Conservation (phyloP, 2,329 filamentous ascomycete species). For the Beauveria brongniartii region DNA sequence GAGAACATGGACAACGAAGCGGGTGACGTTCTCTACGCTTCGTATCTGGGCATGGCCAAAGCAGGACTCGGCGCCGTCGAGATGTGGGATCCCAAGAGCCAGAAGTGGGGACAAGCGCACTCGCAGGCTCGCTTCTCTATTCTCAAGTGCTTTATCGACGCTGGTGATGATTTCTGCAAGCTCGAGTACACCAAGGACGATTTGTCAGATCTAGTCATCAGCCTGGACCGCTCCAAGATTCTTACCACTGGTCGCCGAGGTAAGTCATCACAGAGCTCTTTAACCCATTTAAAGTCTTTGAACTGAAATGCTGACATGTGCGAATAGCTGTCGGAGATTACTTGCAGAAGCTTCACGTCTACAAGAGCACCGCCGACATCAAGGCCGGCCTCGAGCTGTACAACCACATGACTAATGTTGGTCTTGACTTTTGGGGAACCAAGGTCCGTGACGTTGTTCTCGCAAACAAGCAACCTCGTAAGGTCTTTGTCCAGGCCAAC, state of each 20-base stretch:
- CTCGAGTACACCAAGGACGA: constrained; percentile 66
- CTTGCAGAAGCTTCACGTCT: constrained; percentile 85
- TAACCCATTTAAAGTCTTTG: no score
- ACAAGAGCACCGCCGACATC: constrained; percentile 83
- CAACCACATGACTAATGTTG: constrained; percentile 73
- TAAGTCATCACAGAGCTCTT: constrained; percentile 20
- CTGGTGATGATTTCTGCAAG: constrained; percentile 79
- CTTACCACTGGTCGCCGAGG: constrained; percentile 68
- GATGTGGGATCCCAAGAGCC: constrained; percentile 86
- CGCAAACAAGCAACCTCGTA: constrained; percentile 70
- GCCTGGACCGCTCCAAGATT: constrained; percentile 79
- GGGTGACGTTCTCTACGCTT: constrained; percentile 78
- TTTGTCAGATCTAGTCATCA: constrained; percentile 73
- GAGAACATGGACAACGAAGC: constrained; percentile 66
- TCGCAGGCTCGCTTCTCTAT: constrained; percentile 90
- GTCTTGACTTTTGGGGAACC: constrained; percentile 72
- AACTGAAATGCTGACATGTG: constrained; percentile 17
- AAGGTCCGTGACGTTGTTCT: constrained; percentile 71
- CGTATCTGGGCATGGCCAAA: constrained; percentile 89
- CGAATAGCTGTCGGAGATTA: constrained; percentile 67
- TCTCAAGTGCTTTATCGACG: constrained; percentile 73
- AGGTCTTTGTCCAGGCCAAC: constrained; percentile 92
- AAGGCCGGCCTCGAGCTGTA: constrained; percentile 72
- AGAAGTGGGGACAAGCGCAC: constrained; percentile 89
- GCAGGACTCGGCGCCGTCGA: constrained; percentile 85